Evolutionary conservation across 192 early-diverging fungal genomes (phyloP).

Genomic region (Rhizoclosmatium globosum): DNA sequence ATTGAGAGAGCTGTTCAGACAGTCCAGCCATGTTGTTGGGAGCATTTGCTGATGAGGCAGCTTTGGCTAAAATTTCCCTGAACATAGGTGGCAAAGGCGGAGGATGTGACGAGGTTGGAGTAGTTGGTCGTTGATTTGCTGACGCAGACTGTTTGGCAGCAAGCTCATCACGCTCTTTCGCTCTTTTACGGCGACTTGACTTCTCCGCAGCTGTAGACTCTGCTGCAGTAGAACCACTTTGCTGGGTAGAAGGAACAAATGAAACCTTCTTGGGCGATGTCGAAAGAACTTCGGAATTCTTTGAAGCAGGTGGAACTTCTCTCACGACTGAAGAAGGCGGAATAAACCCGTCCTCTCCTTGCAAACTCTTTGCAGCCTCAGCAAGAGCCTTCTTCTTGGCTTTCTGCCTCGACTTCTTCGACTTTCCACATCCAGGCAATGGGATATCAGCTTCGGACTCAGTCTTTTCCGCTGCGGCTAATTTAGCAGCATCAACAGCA

Average conservation of each 20-base stretch:
- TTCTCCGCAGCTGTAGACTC: not conserved
- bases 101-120: not conserved
- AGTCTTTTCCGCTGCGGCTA: not conserved
- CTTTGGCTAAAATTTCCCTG: conserved; percentile 3
- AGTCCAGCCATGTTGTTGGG: conserved; percentile 15
- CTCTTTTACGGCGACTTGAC: conserved; percentile 30
- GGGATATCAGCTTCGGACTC: not conserved
- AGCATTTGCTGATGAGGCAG: not conserved
- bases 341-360: not conserved
- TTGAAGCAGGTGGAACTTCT: too few relatives aligned
- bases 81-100: conserved; percentile 1
- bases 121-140: not conserved
- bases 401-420: conserved; percentile 22
- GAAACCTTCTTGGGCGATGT: too few relatives aligned
- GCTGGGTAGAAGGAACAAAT: not conserved
- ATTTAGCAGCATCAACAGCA: not conserved
- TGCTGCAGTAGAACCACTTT: not conserved
- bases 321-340: too few relatives aligned
- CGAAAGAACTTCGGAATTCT: too few relatives aligned
- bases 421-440: conserved; percentile 2
- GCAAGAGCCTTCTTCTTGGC: conserved; percentile 18
- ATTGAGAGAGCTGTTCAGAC: conserved; percentile 9
- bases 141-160: not conserved
- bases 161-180: conserved; percentile 33
- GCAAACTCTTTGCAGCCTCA: not conserved